Evolutionary conservation across 2,329 filamentous ascomycete species (phyloP), one percentile per base, ranked within the genome.

Genomic region (Chrysosporium queenslandicum): DNA sequence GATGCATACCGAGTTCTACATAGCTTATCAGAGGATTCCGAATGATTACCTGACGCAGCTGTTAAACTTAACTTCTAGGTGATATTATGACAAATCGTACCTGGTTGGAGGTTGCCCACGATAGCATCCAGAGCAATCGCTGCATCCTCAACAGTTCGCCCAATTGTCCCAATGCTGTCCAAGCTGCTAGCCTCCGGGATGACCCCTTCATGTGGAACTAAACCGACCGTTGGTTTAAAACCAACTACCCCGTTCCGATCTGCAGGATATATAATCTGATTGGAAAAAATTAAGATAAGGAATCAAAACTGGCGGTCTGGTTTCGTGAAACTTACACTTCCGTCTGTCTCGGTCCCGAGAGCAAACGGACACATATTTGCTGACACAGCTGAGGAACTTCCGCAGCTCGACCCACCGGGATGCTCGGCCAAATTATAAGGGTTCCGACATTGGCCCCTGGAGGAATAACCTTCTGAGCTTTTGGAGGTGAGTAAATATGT

Each of bases 281-380:
- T 12, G 7, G 6, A 1, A 18, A 32, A 43, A 20, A 16, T 41
- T 1, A 41, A 8, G 21, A 2, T n/a, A 40, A 18, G 37, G 18
- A 49, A 25, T 23, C 3, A 27, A 9, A 34, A 4, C 32, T 7
- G 14, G 11, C 30, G 18, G 32, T 42, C 16, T 6, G 2, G 25
- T 40, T 23, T 20, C 4, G 39, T 0, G 8, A 8, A 14, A 61
- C 61, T 58, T 74, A 73, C 74, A 67, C 77, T 82, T 4, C 79
- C 84, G 62, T 88, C 84, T 0, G 85, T 88, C 68, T 89, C 86
- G 0, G 85, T 89, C 1, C 86, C 86, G 0, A 89, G 64, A 0
- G 82, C 73, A 61, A 87, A 83, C 0, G 80, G 70, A 21, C 81
- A 72, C 2, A 79, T 67, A 58, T 86, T 86, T 2, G 78, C 77